Conservation (phyloP, 1,139 yeast species). For the Meyerozyma sp. region DNA sequence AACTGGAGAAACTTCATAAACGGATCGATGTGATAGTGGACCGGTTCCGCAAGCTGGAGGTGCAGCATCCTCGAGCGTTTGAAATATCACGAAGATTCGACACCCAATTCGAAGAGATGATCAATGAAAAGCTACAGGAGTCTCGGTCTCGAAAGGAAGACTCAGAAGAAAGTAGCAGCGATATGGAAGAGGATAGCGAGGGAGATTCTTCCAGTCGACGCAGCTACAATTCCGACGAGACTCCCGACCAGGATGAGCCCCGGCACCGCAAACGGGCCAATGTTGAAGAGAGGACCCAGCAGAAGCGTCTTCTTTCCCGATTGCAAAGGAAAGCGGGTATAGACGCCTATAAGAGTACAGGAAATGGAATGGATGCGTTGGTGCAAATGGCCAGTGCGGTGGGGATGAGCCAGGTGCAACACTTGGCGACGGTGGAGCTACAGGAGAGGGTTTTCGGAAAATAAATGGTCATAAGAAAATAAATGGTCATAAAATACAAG, state of each 20-base stretch:
- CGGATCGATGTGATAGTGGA: constrained; percentile 8
- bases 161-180: constrained; percentile 4
- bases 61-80: not conserved
- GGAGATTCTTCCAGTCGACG: not conserved
- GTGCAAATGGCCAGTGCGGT: not conserved
- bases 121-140: constrained; percentile 13
- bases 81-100: constrained; percentile 11
- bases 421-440: not conserved
- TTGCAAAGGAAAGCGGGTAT: not conserved
- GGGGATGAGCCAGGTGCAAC: not conserved
- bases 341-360: not conserved
- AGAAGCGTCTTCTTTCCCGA: not conserved
- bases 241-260: not conserved
- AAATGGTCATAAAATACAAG: not conserved
- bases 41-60: constrained; percentile 9
- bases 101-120: constrained; percentile 15
- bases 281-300: not conserved
- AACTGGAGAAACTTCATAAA: constrained; percentile 8
- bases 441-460: not conserved
- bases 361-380: not conserved
- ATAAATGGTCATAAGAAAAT: not conserved
- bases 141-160: constrained; percentile 3
- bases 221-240: not conserved
- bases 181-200: constrained; percentile 2
- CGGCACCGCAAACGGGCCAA: not conserved